Evolutionary conservation across 2,329 filamentous ascomycete species (phyloP).

Genomic region (Shiraia sp.): DNA sequence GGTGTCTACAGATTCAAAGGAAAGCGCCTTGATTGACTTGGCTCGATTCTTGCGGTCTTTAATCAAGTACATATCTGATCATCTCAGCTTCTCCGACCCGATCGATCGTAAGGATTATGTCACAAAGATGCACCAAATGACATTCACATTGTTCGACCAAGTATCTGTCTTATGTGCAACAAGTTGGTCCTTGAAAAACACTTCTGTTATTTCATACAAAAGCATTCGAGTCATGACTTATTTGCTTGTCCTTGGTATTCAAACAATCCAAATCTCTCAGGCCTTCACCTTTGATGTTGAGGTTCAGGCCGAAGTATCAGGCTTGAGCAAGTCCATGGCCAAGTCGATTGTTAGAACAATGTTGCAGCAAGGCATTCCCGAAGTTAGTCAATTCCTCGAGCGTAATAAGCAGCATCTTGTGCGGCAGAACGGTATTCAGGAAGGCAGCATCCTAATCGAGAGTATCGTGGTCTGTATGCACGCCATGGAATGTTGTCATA

Average conservation of each 20-base stretch:
- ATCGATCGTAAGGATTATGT: constrained; percentile 57
- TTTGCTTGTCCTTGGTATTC: constrained; percentile 32
- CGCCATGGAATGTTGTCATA: constrained; percentile 39
- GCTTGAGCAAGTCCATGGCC: constrained; percentile 41
- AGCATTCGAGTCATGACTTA: constrained; percentile 29
- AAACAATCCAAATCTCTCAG: constrained; percentile 37
- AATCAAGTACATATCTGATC: constrained; percentile 54
- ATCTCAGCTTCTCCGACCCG: constrained; percentile 58
- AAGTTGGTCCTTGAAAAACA: background rate
- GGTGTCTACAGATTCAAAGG: background rate
- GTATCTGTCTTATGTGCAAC: constrained; percentile 18
- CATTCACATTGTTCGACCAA: constrained; percentile 22
- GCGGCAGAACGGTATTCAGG: constrained; percentile 55
- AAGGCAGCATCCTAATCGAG: constrained; percentile 50
- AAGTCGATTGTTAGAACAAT: constrained; percentile 44
- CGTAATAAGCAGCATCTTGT: constrained; percentile 46
- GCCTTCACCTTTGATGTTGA: constrained; percentile 23
- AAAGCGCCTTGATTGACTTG: constrained; percentile 8
- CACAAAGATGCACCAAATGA: constrained; percentile 47
- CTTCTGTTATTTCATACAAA: background rate
- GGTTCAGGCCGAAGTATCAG: constrained; percentile 20
- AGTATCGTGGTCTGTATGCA: constrained; percentile 54
- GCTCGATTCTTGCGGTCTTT: constrained; percentile 49
- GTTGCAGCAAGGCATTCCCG: constrained; percentile 35
- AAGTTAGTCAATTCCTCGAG: constrained; percentile 51